Percentiles rank a stretch among this genome's conserved stretches.
Evolutionary conservation across 441 rosid genomes (phyloP).

Genomic region (Rhodomyrtus psidioides): DNA sequence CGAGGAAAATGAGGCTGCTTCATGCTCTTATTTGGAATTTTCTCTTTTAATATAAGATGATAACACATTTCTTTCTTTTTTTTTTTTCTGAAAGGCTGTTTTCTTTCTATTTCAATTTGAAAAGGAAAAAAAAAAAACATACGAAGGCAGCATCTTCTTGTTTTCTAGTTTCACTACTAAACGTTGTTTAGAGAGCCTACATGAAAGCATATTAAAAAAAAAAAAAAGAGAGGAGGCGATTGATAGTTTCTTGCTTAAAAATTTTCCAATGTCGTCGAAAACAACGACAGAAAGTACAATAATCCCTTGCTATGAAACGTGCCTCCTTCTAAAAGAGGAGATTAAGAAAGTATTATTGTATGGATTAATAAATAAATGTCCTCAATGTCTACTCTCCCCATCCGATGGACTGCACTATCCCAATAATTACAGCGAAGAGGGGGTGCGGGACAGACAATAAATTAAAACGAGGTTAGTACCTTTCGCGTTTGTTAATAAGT

Average conservation of each 20-base stretch:
- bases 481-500: too few relatives aligned
- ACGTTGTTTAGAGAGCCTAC: background rate
- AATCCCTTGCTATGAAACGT: background rate
- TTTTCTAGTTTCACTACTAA: background rate
- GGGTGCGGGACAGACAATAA: background rate
- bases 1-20: too few relatives aligned
- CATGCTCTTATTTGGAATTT: too few relatives aligned
- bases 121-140: background rate
- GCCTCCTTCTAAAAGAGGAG: background rate
- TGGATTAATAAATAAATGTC: background rate
- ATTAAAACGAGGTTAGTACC: too few relatives aligned
- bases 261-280: background rate
- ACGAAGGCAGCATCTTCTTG: background rate
- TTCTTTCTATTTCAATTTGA: background rate
- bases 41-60: background rate
- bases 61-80: background rate
- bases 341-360: background rate
- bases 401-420: background rate
- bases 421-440: background rate
- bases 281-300: background rate
- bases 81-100: background rate
- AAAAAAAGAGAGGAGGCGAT: too few relatives aligned
- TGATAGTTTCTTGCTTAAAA: background rate
- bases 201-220: background rate
- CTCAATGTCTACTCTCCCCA: background rate